Base-by-base conservation (phyloP, 2,329 filamentous ascomycete species). In the Colletotrichum godetiae region DNA sequence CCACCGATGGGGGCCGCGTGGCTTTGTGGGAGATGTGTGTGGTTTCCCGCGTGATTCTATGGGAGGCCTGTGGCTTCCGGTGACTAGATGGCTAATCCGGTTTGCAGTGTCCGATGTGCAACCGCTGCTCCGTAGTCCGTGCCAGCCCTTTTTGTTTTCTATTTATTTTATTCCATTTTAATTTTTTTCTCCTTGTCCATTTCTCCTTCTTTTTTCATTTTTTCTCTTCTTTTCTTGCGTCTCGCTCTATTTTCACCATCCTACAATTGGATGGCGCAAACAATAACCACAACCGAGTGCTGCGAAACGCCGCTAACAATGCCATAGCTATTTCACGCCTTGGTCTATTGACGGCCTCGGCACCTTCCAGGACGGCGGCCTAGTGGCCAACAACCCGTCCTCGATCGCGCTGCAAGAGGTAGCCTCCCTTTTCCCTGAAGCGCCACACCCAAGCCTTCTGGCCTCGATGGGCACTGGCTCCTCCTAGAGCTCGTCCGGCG, bases 371-470 rank as follows among this genome's bases (percentile, higher is more conserved):
- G 76, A 78, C 60, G 74, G 76, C 24, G 72, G 76, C 5, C 49
- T 78, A 12, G 72, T 75, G 13, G 68, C 68, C 37, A 78, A 78
- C 60, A 78, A 78, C 60, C 76, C 72, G 2, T 74, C 69, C 19
- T 72, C 58, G 10, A 78, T 78, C 31, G 71, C 74, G 12, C n/a
- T 77, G 15, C 55, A 74, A 22, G 75, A 78, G 59, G 66, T 72
- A 13, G 72, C 60, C 13, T 64, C 64, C 2, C 55, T 76, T 27
- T 68, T 71, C 59, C 62, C 62, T 11, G 35, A 74, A 49, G 33
- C 61, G 27, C 49, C 57, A 5, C 57, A 77, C n/a, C 73, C 72
- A n/a, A 77, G 76, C 63, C 35, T 78, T 24, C 63, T 77, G n/a
- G 74, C 74, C 37, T 78, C 68, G 6, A 46, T 75, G 29, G 69